These are phyloP conservation scores for Hansfordia pulvinata DNA, from an alignment of 2,329 filamentous ascomycete species.

Conservation along the genomic window DNA sequence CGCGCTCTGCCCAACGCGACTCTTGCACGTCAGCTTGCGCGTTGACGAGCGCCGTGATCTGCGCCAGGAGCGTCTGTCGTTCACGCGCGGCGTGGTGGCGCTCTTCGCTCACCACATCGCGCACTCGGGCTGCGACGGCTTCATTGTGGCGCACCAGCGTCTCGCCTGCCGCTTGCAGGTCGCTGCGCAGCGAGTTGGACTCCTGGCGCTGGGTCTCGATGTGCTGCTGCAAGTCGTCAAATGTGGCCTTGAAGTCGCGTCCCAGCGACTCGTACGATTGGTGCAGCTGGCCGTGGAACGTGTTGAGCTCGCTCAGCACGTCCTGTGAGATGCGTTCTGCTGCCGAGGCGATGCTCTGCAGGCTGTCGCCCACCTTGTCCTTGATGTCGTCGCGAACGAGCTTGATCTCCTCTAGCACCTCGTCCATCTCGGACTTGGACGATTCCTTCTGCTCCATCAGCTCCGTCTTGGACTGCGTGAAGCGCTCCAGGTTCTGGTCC, in stretches of 20 bases:
- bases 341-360: conserved; percentile 70
- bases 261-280: conserved; percentile 73
- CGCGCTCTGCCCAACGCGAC: conserved; percentile 49
- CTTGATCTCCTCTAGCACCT: conserved; percentile 85
- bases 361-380: conserved; percentile 67
- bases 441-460: conserved; percentile 53
- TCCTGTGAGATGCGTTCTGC: conserved; percentile 83
- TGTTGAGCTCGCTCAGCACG: conserved; percentile 70
- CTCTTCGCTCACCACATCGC: conserved; percentile 63
- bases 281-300: conserved; percentile 78
- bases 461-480: conserved; percentile 24
- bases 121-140: conserved; percentile 50
- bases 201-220: conserved; percentile 66
- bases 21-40: conserved; percentile 64
- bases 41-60: conserved; percentile 67
- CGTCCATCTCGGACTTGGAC: conserved; percentile 76
- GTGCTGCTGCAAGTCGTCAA: conserved; percentile 67
- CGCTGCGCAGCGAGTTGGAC: conserved; percentile 55
- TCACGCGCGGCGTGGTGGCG: conserved; percentile 59
- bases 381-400: conserved; percentile 82
- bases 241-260: conserved; percentile 73
- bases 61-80: conserved; percentile 56
- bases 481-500: conserved; percentile 7
- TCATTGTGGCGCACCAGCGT: conserved; percentile 56
- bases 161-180: conserved; percentile 58